These are phyloP conservation scores for Pecoramyces ruminantium DNA, from an alignment of 192 early-diverging fungal species.

Conservation along the genomic window DNA sequence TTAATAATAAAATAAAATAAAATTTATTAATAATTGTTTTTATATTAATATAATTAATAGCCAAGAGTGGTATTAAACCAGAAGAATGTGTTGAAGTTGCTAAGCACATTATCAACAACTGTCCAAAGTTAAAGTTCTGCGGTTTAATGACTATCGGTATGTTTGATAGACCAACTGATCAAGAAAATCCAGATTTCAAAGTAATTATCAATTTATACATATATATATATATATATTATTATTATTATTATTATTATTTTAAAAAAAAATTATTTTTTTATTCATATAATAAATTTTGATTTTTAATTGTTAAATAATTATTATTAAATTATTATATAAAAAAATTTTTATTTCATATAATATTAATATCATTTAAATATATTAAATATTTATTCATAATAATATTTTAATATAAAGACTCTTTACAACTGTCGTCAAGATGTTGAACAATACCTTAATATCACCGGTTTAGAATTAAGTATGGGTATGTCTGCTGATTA, in stretches of 20 bases:
- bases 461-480: slow-evolving; percentile 49
- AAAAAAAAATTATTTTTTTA: no score
- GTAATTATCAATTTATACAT: slow-evolving; percentile 12
- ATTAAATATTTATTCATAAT: background rate
- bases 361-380: no score
- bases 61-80: slow-evolving; percentile 60
- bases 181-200: slow-evolving; percentile 58
- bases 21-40: background rate
- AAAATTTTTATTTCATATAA: background rate
- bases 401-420: background rate
- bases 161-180: background rate
- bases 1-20: background rate
- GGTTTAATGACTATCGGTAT: slow-evolving; percentile 98
- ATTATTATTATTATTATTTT: no score
- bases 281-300: no score
- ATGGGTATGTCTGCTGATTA: slow-evolving; percentile 99
- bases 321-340: no score
- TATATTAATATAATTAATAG: slow-evolving; percentile 8
- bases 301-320: no score
- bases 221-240: no score
- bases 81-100: slow-evolving; percentile 31
- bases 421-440: slow-evolving; percentile 1
- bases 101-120: slow-evolving; percentile 41
- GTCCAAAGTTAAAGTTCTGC: slow-evolving; percentile 44
- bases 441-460: slow-evolving; percentile 8